A percentile compares a stretch with the other conserved stretches of the same genome.
phyloP scores from a whole-genome alignment of 306 rosid species.

The Prunus padus region DNA sequence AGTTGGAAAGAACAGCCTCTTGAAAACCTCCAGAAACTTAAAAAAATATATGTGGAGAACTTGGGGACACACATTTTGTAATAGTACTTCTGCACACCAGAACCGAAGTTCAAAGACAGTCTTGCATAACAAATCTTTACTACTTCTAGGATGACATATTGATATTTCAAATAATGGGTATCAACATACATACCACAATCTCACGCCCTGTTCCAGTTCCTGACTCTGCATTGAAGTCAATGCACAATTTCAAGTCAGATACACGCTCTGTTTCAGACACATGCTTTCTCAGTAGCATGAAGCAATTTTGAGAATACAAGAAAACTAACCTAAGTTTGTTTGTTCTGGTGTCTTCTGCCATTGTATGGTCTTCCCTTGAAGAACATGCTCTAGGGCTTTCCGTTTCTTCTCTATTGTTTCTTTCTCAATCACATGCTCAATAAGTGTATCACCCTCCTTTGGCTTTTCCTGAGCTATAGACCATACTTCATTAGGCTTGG shows the following conservation, averaged over 20 bases:
- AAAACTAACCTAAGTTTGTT: slow-evolving; percentile 55
- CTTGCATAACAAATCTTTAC: not conserved
- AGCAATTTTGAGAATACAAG: slow-evolving; percentile 21
- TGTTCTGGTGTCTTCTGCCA: slow-evolving; percentile 56
- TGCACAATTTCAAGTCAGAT: slow-evolving; percentile 1
- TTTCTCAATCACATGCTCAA: slow-evolving; percentile 58
- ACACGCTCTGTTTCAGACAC: slow-evolving; percentile 5
- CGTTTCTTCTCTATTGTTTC: slow-evolving; percentile 63
- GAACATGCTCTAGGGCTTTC: slow-evolving; percentile 58
- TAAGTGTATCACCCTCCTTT: slow-evolving; percentile 59
- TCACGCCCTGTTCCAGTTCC: slow-evolving; percentile 79
- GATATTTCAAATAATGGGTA: not conserved
- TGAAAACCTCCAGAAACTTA: no score
- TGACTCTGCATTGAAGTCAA: slow-evolving; percentile 60
- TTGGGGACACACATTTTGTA: not conserved
- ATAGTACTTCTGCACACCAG: not conserved
- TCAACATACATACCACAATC: slow-evolving; percentile 63
- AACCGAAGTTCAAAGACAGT: not conserved
- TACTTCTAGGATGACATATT: not conserved
- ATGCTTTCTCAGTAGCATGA: slow-evolving; percentile 13
- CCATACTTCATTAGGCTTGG: slow-evolving; percentile 67
- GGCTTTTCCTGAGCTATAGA: slow-evolving; percentile 76
- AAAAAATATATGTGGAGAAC: no score
- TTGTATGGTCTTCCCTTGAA: slow-evolving; percentile 49
- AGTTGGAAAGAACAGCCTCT: not conserved